Evolutionary conservation across 495 filamentous ascomycete species (phyloP).

Genomic region (Penicillium bialowiezense): DNA sequence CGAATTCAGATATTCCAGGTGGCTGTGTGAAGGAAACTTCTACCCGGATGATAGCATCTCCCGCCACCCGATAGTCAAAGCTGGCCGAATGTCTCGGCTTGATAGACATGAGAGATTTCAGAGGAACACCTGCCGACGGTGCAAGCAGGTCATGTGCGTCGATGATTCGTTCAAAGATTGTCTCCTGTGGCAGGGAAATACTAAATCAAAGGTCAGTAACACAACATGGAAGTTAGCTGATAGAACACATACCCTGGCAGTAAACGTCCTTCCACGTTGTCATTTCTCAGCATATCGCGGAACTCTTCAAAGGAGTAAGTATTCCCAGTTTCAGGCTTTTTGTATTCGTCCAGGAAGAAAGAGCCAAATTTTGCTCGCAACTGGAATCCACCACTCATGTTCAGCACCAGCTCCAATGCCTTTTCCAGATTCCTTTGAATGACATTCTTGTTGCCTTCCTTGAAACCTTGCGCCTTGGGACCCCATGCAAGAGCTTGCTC

Average conservation of each 20-base stretch:
- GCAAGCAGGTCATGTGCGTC: conserved; percentile 45
- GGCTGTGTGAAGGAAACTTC: conserved; percentile 34
- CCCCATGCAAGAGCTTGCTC: background rate
- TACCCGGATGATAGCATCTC: conserved; percentile 30
- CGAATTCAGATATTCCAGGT: conserved; percentile 24
- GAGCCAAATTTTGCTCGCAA: conserved; percentile 7
- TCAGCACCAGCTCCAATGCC: background rate
- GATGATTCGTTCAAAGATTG: conserved; percentile 24
- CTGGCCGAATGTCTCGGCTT: conserved; percentile 35
- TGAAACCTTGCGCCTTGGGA: background rate
- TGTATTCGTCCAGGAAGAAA: background rate
- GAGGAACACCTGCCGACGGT: conserved; percentile 36
- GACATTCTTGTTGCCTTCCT: background rate
- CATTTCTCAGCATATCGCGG: background rate
- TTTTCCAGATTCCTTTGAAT: background rate
- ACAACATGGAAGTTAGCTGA: background rate
- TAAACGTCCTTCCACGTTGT: background rate
- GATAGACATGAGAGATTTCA: conserved; percentile 18
- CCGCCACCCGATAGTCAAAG: conserved; percentile 38
- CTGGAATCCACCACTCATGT: background rate
- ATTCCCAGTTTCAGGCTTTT: background rate
- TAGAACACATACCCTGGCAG: background rate
- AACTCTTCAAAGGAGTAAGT: conserved; percentile 1
- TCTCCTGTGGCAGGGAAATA: conserved; percentile 20
- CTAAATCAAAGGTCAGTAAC: conserved; percentile 8